A percentile compares a stretch with the other conserved stretches of the same genome.
Conservation (phyloP, 2,329 filamentous ascomycete species). For the Ramichloridium luteum region DNA sequence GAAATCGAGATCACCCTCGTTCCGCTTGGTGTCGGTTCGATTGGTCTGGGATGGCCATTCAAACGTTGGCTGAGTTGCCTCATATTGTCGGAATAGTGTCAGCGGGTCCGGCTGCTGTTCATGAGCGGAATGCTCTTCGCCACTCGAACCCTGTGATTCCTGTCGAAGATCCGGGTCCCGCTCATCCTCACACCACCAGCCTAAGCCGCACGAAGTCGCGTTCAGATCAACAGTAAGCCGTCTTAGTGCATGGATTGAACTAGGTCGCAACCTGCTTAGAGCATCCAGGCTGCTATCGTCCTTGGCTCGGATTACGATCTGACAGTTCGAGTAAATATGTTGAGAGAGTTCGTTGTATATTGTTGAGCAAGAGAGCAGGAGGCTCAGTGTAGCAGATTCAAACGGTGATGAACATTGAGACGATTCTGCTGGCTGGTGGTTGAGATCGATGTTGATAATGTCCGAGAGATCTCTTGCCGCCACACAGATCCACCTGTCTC, state of each 20-base stretch:
- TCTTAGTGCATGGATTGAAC: slow-evolving; percentile 1
- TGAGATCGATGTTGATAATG: slow-evolving; percentile 1
- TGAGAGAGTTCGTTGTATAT: slow-evolving; percentile 1
- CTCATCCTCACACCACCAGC: slow-evolving; percentile 1
- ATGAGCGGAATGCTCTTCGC: not conserved
- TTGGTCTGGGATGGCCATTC: not conserved
- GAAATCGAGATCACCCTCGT: not conserved
- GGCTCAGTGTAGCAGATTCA: slow-evolving; percentile 1
- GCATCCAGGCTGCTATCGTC: slow-evolving; percentile 1
- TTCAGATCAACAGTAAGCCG: slow-evolving; percentile 1
- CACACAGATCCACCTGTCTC: not conserved
- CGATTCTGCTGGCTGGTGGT: not conserved
- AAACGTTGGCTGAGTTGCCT: slow-evolving; percentile 1
- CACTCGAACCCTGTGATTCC: slow-evolving; percentile 1
- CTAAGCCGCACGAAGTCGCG: not conserved
- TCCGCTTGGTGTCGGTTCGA: not conserved
- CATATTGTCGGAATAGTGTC: not conserved
- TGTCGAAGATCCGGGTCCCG: slow-evolving; percentile 1
- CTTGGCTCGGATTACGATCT: not conserved
- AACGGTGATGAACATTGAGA: not conserved
- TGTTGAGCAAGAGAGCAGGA: slow-evolving; percentile 1
- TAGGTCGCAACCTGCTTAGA: slow-evolving; percentile 1
- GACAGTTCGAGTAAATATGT: slow-evolving; percentile 1
- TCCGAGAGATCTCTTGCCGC: not conserved
- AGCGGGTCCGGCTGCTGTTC: not conserved